Evolutionary conservation across 805 yeast genomes (phyloP), one percentile per base, ranked within the genome.

Genomic region (Vanderwaltozyma polyspora): DNA sequence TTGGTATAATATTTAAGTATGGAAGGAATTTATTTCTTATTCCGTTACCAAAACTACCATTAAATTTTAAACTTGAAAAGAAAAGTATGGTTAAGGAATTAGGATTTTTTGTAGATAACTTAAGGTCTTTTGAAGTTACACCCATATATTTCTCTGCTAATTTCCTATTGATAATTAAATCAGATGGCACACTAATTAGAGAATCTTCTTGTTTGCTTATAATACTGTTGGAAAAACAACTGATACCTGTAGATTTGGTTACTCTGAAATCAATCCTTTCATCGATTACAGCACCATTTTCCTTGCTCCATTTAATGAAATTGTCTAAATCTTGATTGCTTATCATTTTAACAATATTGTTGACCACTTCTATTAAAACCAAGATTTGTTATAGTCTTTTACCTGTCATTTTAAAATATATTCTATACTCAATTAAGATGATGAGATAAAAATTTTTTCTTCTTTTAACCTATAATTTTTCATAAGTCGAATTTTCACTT

Each of bases 1-100:
- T 24, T 2, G 84, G 80, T 14, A 77, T 52, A 11, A 61, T 49
- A 27, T 66, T 57, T 25, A 77, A 49, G 42, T 76, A 77, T 3
- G 75, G 69, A 34, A 59, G 63, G 18, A 57, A 40, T 6, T 42
- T 39, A 3, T 43, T 33, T 9, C 47, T 33, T 8, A 43, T 36
- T 1, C 25, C 19, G n/a, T n/a, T n/a, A n/a, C n/a, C n/a, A n/a
- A n/a, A n/a, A 3, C 14, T 11, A 3, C 52, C 38, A 2, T 46
- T 63, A 37, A 64, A 69, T 39, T 59, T 69, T 35, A 69, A 46
- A 34, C 64, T 63, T 1, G 71, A 62, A 6, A 70, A 34, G 11
- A 63, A 51, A 3, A 70, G 43, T 34, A 65, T 63, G 1, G 57
- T 42, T 21, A 56, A 43, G 1, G 54, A 55, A 45, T 64, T 63